A percentile compares a stretch with the other conserved stretches of the same genome.
These are phyloP conservation scores for Pseudogymnoascus sp. DNA, from an alignment of 2,329 filamentous ascomycete genomes.

Conservation along the genomic window DNA sequence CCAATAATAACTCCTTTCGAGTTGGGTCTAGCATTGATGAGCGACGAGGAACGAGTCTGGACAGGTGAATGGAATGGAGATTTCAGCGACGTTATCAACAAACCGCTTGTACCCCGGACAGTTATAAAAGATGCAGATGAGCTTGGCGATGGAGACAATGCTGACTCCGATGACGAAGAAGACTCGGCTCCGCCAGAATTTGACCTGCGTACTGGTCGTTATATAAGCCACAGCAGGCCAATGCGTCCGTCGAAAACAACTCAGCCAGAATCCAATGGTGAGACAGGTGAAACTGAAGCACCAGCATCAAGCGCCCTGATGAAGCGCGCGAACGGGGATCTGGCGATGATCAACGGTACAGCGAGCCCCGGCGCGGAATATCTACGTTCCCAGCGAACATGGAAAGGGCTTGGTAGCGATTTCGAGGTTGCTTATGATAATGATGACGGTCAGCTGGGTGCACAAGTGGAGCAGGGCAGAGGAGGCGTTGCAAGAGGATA, in stretches of 20 bases:
- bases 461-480: conserved; percentile 73
- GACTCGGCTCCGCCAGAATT: conserved; percentile 83
- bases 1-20: conserved; percentile 95
- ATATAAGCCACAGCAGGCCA: conserved; percentile 70
- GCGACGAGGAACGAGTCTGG: conserved; percentile 73
- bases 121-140: conserved; percentile 24
- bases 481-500: conserved; percentile 87
- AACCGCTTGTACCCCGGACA: neutral
- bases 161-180: conserved; percentile 46
- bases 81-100: conserved; percentile 49
- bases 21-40: conserved; percentile 66
- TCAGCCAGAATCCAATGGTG: neutral
- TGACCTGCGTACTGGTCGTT: conserved; percentile 78
- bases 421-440: conserved; percentile 56
- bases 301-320: conserved; percentile 47
- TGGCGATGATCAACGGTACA: conserved; percentile 75
- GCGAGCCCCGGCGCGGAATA: conserved; percentile 90
- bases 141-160: conserved; percentile 23
- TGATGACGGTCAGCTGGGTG: conserved; percentile 46
- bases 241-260: conserved; percentile 40
- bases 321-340: conserved; percentile 56
- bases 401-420: conserved; percentile 87
- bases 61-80: conserved; percentile 83
- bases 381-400: conserved; percentile 72
- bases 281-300: conserved; percentile 21